These are phyloP conservation scores for Aspergillus thermomutatus DNA, from an alignment of 2,329 filamentous ascomycete genomes.

Conservation along the genomic window DNA sequence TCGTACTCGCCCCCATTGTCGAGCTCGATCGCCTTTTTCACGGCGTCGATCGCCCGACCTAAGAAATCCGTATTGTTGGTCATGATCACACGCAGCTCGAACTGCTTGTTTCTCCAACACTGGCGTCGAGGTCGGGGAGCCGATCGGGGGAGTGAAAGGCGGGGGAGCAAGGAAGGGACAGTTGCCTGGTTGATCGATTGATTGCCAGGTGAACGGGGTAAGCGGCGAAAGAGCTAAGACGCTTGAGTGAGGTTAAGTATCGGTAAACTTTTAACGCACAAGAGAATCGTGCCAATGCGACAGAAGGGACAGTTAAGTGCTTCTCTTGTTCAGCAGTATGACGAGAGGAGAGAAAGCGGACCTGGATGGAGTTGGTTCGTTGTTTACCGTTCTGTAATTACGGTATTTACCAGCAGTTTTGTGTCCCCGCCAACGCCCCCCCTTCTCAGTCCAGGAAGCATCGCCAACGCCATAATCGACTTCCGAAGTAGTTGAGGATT, in stretches of 20 bases:
- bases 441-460: constrained; percentile 18
- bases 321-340: background rate
- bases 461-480: background rate
- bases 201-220: constrained; percentile 11
- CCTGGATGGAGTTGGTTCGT: constrained; percentile 13
- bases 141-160: constrained; percentile 4
- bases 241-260: background rate
- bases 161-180: constrained; percentile 10
- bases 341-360: constrained; percentile 1
- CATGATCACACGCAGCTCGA: constrained; percentile 56
- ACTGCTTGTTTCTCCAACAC: background rate
- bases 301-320: background rate
- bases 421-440: constrained; percentile 22
- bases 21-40: constrained; percentile 95
- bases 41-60: constrained; percentile 90
- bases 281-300: background rate
- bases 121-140: constrained; percentile 7
- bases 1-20: constrained; percentile 96
- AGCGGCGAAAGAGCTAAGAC: background rate
- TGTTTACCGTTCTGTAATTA: constrained; percentile 17
- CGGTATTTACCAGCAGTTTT: constrained; percentile 20
- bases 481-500: background rate
- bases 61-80: constrained; percentile 96
- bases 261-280: background rate
- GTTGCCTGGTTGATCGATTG: constrained; percentile 8